phyloP scores from a whole-genome alignment of 345 rosid genomes.

The Conringia planisiliqua region DNA sequence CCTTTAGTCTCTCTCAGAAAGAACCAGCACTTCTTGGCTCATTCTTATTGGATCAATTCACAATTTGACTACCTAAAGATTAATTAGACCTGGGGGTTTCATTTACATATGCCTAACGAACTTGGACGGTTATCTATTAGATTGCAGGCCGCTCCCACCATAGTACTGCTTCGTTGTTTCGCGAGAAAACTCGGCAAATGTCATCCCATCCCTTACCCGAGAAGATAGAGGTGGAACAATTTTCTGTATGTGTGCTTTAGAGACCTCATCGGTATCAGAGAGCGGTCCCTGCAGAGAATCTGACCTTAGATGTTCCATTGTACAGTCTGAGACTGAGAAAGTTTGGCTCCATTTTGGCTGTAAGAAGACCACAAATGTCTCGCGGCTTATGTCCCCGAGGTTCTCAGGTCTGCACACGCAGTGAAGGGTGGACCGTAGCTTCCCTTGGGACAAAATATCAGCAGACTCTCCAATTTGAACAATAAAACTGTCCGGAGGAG shows the following conservation, averaged over 20 bases:
- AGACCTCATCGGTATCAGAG: constrained; percentile 2
- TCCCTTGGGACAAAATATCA: constrained; percentile 70
- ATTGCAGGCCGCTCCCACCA: constrained; percentile 79
- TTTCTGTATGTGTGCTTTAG: constrained; percentile 37
- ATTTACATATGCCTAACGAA: background rate
- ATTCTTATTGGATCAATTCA: constrained; percentile 14
- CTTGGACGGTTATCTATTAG: constrained; percentile 41
- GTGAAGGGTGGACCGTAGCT: constrained; percentile 74
- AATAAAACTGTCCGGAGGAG: constrained; percentile 69
- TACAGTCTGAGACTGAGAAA: constrained; percentile 47
- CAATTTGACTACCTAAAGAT: background rate
- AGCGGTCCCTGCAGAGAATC: constrained; percentile 19
- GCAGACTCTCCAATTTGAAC: constrained; percentile 92
- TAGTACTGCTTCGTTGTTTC: constrained; percentile 84
- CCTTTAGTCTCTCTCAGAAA: constrained; percentile 11
- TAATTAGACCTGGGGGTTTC: background rate
- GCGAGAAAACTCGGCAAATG: constrained; percentile 82
- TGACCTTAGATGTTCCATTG: constrained; percentile 27
- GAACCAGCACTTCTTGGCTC: constrained; percentile 15
- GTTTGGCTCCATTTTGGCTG: constrained; percentile 85
- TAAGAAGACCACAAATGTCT: constrained; percentile 73
- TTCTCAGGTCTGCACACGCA: constrained; percentile 61
- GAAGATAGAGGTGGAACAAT: constrained; percentile 65
- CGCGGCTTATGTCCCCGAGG: constrained; percentile 58
- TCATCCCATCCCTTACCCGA: constrained; percentile 83